Base-by-base conservation (phyloP, 2,329 filamentous ascomycete genomes). In the Dactylellina drechsleri region DNA sequence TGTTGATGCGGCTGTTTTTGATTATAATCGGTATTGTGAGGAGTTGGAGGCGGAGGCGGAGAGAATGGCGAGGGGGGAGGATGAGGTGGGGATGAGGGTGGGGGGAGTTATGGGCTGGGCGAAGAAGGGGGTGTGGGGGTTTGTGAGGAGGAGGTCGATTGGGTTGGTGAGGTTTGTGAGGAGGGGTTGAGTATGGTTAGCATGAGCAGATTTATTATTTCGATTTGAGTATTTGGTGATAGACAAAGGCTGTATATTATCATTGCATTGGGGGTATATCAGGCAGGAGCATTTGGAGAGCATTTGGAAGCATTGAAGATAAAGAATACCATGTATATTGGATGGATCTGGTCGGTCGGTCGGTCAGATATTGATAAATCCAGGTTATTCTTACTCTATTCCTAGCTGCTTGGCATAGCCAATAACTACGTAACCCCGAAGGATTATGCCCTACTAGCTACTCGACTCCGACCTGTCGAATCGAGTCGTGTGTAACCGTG, bases 1-100 rank as follows among this genome's bases (percentile, higher is more conserved):
- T 41, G 13, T 61, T 36, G 13, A 41, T 41, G 15, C n/a, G 0
- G 61, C 57, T 54, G 56, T 18, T 36, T 31, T 18, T 23, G 57
- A 62, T 4, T 73, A 66, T 60, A 60, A 66, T 57, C 1, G 26
- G 16, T 36, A 20, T 16, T 36, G 65, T 59, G 54, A 66, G 12
- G 1, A 40, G 45, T 7, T 15, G 16, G 47, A 23, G 23, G 15
- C 20, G 49, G 43, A 66, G 54, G 13, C 8, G 23, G 18, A 47
- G 31, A 23, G 31, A 45, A 41, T 59, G 31, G 4, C 20, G 18
- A 53, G 18, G 20, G 7, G 20, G 18, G 15, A 26, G 36, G 20
- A 28, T 36, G 31, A 2, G 31, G 31, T 36, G 31, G 6, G 10
- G 2, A 10, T 20, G 49, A 49, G 45, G 12, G 12, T 18, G 20